Base-by-base conservation (phyloP, 2,329 filamentous ascomycete genomes). In the Talaromyces funiculosus region DNA sequence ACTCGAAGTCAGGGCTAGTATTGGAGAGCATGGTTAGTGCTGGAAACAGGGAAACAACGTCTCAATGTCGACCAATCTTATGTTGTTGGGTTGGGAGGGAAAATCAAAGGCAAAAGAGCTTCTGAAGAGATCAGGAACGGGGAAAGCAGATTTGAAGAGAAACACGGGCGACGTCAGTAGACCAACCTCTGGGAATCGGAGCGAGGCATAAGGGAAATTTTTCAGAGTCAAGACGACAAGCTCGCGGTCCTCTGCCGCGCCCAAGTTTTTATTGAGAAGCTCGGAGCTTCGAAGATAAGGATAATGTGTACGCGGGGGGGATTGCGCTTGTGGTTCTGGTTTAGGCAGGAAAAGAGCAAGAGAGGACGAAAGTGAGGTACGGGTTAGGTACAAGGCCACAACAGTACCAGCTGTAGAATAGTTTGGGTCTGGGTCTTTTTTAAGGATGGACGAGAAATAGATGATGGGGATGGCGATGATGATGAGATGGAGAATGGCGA, bases 1-100 rank as follows among this genome's bases (percentile, higher is more conserved):
- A 77, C 62, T 79, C 75, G 73, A 84, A 82, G 69, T 84, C 80
- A 69, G 80, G 74, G 73, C 83, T 86, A 72, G 67, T 69, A 66
- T 70, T 67, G 66, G 63, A 67, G 64, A 69, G 67, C 71, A 75
- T 73, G 59, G 73, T 78, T 71, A 78, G 75, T 73, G 65, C 47
- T 67, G 67, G 71, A 66, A 65, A 67, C 59, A 57, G 47, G 61
- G 51, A 33, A 61, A 62, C 16, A 57, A 54, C 20, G 35, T 33
- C 33, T 26, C 35, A 18, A 33, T 55, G 18, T 47, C 12, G 38
- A 55, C 22, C 38, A 40, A 42, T 31, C 42, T 57, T 45, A 22
- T 38, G 37, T 31, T 49, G 45, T 35, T 37, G 24, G 42, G 12
- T 12, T 16, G 35, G 37, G 54, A 22, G 1, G 26, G 35, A 43